These are phyloP conservation scores for Pseudonectria foliicola DNA, from an alignment of 2,329 filamentous ascomycete genomes.

Conservation along the genomic window DNA sequence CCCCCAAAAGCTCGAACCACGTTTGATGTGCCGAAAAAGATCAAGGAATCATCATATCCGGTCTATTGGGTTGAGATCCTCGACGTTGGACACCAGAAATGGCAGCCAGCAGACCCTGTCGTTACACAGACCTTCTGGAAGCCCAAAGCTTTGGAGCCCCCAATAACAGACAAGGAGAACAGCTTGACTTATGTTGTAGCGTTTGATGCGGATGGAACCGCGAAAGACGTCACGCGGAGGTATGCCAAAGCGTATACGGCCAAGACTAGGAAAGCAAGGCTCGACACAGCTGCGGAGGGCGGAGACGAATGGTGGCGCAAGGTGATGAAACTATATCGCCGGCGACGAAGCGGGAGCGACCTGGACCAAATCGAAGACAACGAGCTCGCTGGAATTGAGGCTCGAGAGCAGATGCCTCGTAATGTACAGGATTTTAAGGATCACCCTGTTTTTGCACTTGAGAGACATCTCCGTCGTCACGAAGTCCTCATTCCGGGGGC, in stretches of 20 bases:
- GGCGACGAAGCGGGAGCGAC: slow-evolving; percentile 38
- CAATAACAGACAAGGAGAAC: slow-evolving; percentile 69
- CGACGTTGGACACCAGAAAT: slow-evolving; percentile 79
- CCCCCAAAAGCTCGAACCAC: slow-evolving; percentile 26
- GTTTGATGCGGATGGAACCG: slow-evolving; percentile 73
- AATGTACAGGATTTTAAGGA: slow-evolving; percentile 83
- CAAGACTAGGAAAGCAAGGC: slow-evolving; percentile 75
- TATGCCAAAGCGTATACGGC: slow-evolving; percentile 86
- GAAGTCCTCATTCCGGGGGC: slow-evolving; percentile 71
- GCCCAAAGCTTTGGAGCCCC: slow-evolving; percentile 72
- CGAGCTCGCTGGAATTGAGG: slow-evolving; percentile 64
- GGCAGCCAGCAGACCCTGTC: slow-evolving; percentile 80
- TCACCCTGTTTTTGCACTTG: slow-evolving; percentile 76
- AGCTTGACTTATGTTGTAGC: slow-evolving; percentile 75
- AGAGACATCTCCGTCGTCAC: slow-evolving; percentile 74
- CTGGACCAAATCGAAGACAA: slow-evolving; percentile 79
- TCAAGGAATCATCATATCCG: slow-evolving; percentile 68
- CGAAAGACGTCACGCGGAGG: slow-evolving; percentile 76
- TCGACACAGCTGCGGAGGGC: slow-evolving; percentile 54
- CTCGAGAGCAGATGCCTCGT: slow-evolving; percentile 75
- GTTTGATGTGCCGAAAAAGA: slow-evolving; percentile 32
- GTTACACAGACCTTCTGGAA: slow-evolving; percentile 73
- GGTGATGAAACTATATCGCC: slow-evolving; percentile 42
- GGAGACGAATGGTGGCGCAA: slow-evolving; percentile 48
- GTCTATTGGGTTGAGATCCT: slow-evolving; percentile 95